Percentiles rank a stretch among this genome's conserved stretches.
Evolutionary conservation across 2,329 filamentous ascomycete genomes (phyloP).

Genomic region (Periconia macrospinosa): DNA sequence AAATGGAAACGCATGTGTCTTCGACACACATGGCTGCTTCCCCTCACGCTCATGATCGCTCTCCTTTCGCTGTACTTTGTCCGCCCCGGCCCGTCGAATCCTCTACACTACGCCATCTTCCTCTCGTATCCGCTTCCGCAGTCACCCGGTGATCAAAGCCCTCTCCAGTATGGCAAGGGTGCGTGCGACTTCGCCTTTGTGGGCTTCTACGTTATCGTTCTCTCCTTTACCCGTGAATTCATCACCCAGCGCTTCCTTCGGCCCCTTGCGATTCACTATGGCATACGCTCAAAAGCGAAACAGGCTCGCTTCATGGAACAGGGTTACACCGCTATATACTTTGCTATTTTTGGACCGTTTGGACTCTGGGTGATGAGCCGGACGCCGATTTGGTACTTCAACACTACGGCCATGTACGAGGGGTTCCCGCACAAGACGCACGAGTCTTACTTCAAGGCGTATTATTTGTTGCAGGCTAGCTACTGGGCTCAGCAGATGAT

Average conservation of each 20-base stretch:
- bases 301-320: constrained; percentile 95
- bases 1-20: constrained; percentile 51
- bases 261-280: constrained; percentile 70
- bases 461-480: constrained; percentile 90
- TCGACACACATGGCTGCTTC: constrained; percentile 65
- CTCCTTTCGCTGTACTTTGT: constrained; percentile 71
- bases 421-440: constrained; percentile 82
- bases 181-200: constrained; percentile 84
- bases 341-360: constrained; percentile 76
- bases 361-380: constrained; percentile 89
- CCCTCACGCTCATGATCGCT: constrained; percentile 67
- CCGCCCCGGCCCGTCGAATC: constrained; percentile 77
- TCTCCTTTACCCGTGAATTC: constrained; percentile 93
- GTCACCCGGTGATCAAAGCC: constrained; percentile 46
- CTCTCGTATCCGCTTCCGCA: constrained; percentile 78
- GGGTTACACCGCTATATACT: constrained; percentile 91
- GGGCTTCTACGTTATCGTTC: constrained; percentile 82
- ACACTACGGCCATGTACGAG: constrained; percentile 88
- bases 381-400: constrained; percentile 96
- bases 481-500: constrained; percentile 97
- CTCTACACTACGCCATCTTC: constrained; percentile 80
- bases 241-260: constrained; percentile 89
- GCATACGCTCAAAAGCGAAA: constrained; percentile 73
- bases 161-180: constrained; percentile 83
- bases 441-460: constrained; percentile 84